Base-by-base conservation (phyloP, 805 yeast genomes). In the Yarrowia osloensis region DNA sequence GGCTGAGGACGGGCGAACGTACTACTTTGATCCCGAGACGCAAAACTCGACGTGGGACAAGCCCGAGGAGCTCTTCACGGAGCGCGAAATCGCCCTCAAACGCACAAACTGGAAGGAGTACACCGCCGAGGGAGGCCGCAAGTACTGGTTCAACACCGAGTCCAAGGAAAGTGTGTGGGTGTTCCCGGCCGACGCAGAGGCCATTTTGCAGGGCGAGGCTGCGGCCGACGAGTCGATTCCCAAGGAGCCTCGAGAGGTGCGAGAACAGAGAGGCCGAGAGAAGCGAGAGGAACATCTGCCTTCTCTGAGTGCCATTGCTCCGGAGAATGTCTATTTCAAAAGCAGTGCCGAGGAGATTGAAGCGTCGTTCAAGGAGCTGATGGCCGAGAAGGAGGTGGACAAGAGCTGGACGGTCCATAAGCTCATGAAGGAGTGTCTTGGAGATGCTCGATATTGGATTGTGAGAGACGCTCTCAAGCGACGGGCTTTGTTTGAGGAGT, bases 91-190 rank as follows among this genome's bases (percentile, higher is more conserved):
- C 77, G 82, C 84, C 28, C 80, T 86, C 19, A 80, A 78, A 42
- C 77, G 78, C 22, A 81, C 87, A 0, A 85, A 84, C 19, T 88
- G 90, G 90, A 77, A 77, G 37, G 80, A 78, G 70, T 80, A 81
- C 68, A 73, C 75, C 1, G 80, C 87, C 0, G 83, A 83, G 13
- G 87, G 83, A 7, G 92, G 93, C 2, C 78, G 78, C 65, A 79
- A 80, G 21, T 91, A 91, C 75, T 92, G 89, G 79, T 88, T 87
- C 76, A 89, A 89, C 73, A 78, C 81, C 15, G 76, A 76, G 29
- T 84, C 94, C 0, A 82, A 85, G 6, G 86, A 86, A 72, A 87
- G 95, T 21, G 86, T 88, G 0, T 93, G 97, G 97, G 89, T 87
- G 21, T 76, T 85, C n/a, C 97, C 97, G 0, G 79, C 74, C 0